Percentiles rank a stretch among this genome's conserved stretches.
Evolutionary conservation across 2,329 filamentous ascomycete species (phyloP).

Genomic region (Fusarium tjaetaba): DNA sequence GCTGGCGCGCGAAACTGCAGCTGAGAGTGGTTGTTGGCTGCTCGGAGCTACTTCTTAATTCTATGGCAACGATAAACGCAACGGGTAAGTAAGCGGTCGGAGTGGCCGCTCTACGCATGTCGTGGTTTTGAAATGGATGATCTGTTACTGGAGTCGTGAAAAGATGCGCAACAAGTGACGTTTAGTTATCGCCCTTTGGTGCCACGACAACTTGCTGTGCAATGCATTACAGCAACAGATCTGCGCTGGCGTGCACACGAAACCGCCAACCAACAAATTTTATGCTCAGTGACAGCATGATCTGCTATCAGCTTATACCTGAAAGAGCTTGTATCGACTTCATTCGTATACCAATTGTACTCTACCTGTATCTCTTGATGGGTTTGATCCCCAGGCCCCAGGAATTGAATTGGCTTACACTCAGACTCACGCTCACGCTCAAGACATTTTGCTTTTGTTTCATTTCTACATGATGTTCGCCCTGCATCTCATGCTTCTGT

Average conservation of each 20-base stretch:
- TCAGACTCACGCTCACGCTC: constrained; percentile 22
- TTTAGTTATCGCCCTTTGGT: constrained; percentile 27
- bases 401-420: neutral
- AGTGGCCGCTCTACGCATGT: neutral
- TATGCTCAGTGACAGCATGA: constrained; percentile 21
- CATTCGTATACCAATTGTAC: neutral
- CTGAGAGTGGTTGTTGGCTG: neutral
- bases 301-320: constrained; percentile 6
- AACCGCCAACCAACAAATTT: constrained; percentile 17
- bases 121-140: constrained; percentile 10
- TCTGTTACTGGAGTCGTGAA: constrained; percentile 25
- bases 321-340: neutral
- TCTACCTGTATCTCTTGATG: neutral
- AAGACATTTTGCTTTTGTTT: constrained; percentile 13
- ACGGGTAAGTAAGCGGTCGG: neutral
- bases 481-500: constrained; percentile 17
- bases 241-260: constrained; percentile 30
- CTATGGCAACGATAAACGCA: neutral
- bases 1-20: constrained; percentile 16
- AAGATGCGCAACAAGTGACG: constrained; percentile 25
- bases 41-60: constrained; percentile 8
- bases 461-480: constrained; percentile 7
- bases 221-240: constrained; percentile 18
- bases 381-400: neutral
- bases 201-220: constrained; percentile 24